Base-by-base conservation (phyloP, 176 grass and related monocot genomes). In the Metroxylon sagu region DNA sequence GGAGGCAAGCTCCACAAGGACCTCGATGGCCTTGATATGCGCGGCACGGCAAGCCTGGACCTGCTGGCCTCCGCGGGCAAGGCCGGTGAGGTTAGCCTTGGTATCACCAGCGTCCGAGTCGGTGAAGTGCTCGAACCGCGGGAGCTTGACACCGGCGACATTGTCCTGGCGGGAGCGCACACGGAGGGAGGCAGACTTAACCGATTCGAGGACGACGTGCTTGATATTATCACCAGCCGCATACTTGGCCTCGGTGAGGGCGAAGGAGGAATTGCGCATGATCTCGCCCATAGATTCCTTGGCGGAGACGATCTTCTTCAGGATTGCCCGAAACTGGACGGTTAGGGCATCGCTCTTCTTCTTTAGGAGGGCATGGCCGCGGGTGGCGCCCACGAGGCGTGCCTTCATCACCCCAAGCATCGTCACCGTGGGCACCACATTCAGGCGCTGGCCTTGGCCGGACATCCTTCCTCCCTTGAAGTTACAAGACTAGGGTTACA, bases 261-360 rank as follows among this genome's bases (percentile, higher is more conserved):
- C 80, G 62, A 95, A 82, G 48, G 85, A 80, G 16, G 85, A 71
- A 50, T 50, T 26, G 39, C 85, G 82, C 79, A 95, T 89, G 75
- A 78, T 60, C 53, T 80, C 82, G 35, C 89, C 85, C 85, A 89
- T 79, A 64, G 85, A 81, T 59, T 81, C 85, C 82, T 95, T 95
- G 66, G 85, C 62, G 1, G 70, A 60, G 19, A 95, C 85, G 64
- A 86, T 89, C 70, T 65, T 76, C 67, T 74, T 80, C 1, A 95
- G 80, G 70, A 89, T 95, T 30, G 73, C 49, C 5, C 82, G 79
- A 67, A 95, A 95, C 61, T 83, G 62, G 19, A 76, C 77, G 7
- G 82, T 86, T 5, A 95, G 73, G 25, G 85, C 90, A 62, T 95
- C 90, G 17, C 85, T 89, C 76, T 95, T 95, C 85, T 89, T 95